Evolutionary conservation across 1,139 yeast genomes (phyloP), one percentile per base, ranked within the genome.

Genomic region (Chernovozyma aurita): DNA sequence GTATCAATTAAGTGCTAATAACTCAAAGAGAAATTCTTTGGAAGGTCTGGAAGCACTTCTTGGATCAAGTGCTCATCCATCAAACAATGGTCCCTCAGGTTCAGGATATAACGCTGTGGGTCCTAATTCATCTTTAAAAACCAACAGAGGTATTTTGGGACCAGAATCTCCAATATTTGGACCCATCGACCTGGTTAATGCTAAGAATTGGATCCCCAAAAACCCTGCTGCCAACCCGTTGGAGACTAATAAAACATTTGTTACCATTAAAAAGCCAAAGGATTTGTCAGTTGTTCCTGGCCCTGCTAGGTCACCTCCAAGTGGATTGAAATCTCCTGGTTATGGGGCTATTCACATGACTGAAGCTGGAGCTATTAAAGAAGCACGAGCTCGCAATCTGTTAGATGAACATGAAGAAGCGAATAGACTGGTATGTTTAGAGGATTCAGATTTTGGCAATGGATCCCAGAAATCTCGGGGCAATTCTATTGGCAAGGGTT

Each of bases 161-260:
- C 17, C 32, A 5, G 24, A 30, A 20, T 18, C 33, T 14, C 33
- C 33, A 12, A 20, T 24, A 8, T 34, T 34, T 22, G 33, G 30
- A 4, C 33, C 37, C 8, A 26, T 22, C n/a, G 35, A 31, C 4
- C 37, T 18, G 12, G 17, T 4, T 37, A 42, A 44, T 6, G 40
- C 53, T 18, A 60, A 61, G 39, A 44, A 47, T 27, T 65, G 68
- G 68, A 63, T 57, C 47, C 86, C 86, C 2, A 73, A 76, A 31
- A 90, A 90, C 55, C 77, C 79, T 28, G 97, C 97, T 1, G 67
- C 83, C 13, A 85, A 88, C 53, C 97, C 97, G 3, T 64, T 84
- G 42, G 78, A 76, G 38, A 83, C 95, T 1, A 73, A 70, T 32
- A 86, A 84, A 49, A 57, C 83, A 5, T 81, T 76, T 57, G 85